Conservation (phyloP, 1,284 basidiomycete species). For the Flammula alnicola region DNA sequence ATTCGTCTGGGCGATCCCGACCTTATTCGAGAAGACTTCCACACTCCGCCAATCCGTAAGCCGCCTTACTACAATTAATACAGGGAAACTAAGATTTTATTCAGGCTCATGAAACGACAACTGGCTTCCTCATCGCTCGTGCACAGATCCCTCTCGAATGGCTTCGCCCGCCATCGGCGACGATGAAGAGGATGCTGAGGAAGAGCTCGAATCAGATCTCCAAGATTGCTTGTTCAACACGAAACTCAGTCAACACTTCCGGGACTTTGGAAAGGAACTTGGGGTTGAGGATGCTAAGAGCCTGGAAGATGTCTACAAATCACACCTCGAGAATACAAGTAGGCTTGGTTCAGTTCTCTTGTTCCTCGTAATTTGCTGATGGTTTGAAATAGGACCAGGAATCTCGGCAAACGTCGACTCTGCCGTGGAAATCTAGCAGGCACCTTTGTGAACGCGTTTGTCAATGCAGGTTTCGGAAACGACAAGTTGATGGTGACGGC, state of each 20-base stretch:
- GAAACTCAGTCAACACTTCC: slow-evolving; percentile 85
- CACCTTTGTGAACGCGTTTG: slow-evolving; percentile 98
- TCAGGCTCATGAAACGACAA: slow-evolving; percentile 91
- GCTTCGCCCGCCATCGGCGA: slow-evolving; percentile 66
- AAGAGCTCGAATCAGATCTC: slow-evolving; percentile 84
- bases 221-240: slow-evolving; percentile 86
- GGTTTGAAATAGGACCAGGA: slow-evolving; percentile 51
- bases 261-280: slow-evolving; percentile 93
- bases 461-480: slow-evolving; percentile 98
- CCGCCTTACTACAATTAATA: slow-evolving; percentile 17
- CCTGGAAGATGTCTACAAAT: slow-evolving; percentile 98
- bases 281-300: slow-evolving; percentile 90
- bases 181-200: slow-evolving; percentile 49
- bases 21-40: slow-evolving; percentile 85
- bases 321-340: slow-evolving; percentile 91
- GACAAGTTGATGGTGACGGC: slow-evolving; percentile 98
- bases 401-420: slow-evolving; percentile 85
- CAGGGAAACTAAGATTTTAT: slow-evolving; percentile 14
- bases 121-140: slow-evolving; percentile 94
- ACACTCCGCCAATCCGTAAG: slow-evolving; percentile 86
- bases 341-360: slow-evolving; percentile 30
- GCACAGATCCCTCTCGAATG: slow-evolving; percentile 93
- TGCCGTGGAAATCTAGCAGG: slow-evolving; percentile 94
- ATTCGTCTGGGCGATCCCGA: slow-evolving; percentile 86
- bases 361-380: slow-evolving; percentile 3